phyloP scores from a whole-genome alignment of 805 yeast species.

The Metschnikowia noctiluminum region DNA sequence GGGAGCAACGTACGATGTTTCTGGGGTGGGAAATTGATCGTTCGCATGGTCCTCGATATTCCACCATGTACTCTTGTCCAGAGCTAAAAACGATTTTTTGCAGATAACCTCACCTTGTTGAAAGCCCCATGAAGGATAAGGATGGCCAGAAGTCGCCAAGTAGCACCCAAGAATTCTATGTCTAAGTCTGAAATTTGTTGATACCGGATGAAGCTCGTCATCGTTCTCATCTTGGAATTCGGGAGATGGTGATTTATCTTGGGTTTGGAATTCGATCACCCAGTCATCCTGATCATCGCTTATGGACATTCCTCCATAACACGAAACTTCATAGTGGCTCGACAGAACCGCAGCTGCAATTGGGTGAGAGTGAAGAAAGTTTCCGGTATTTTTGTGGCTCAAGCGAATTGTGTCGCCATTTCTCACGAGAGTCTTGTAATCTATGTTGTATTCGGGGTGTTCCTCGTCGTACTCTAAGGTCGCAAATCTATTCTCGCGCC shows the following conservation, averaged over 20 bases:
- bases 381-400: conserved; percentile 64
- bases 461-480: conserved; percentile 25
- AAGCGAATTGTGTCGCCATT: conserved; percentile 71
- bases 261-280: conserved; percentile 79
- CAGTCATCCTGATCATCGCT: conserved; percentile 89
- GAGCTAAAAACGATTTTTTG: conserved; percentile 45
- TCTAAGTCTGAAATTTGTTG: conserved; percentile 67
- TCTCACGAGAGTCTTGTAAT: conserved; percentile 31
- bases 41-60: conserved; percentile 70
- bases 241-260: conserved; percentile 40
- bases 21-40: conserved; percentile 38
- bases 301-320: conserved; percentile 69
- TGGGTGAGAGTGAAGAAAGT: conserved; percentile 79
- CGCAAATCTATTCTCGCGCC: conserved; percentile 25
- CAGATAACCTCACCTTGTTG: conserved; percentile 81
- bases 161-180: conserved; percentile 68
- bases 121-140: conserved; percentile 81
- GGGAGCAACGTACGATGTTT: conserved; percentile 34
- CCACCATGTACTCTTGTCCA: conserved; percentile 76
- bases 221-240: conserved; percentile 47
- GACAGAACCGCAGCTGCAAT: conserved; percentile 72
- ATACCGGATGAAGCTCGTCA: conserved; percentile 64
- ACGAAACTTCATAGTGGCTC: conserved; percentile 75
- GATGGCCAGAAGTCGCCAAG: conserved; percentile 66
- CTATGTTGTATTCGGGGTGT: conserved; percentile 20